Evolutionary conservation across 208 protist species (phyloP).

Genomic region (Leishmania tropica): DNA sequence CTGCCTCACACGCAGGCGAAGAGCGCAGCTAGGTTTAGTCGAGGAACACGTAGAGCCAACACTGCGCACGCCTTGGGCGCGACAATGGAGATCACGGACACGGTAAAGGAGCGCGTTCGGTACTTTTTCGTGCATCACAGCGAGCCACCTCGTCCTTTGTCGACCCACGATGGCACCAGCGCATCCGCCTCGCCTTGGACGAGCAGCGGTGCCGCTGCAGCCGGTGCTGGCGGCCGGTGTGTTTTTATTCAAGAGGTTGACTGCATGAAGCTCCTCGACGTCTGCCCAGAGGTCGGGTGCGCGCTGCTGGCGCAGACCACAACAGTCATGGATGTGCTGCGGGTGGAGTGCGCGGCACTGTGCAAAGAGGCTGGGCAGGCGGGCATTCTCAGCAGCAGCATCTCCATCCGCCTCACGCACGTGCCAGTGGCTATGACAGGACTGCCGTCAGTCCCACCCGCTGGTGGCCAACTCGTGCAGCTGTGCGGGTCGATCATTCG

Average conservation of each 20-base stretch:
- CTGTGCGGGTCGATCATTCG: conserved; percentile 85
- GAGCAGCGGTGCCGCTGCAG: neutral
- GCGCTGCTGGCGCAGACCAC: conserved; percentile 56
- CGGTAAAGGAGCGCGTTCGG: conserved; percentile 30
- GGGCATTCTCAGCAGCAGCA: conserved; percentile 39
- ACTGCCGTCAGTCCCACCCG: conserved; percentile 66
- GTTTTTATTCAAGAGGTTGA: conserved; percentile 79
- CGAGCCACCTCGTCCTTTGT: conserved; percentile 50
- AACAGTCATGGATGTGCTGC: conserved; percentile 45
- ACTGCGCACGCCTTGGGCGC: neutral
- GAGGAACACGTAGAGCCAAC: neutral
- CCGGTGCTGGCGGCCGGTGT: conserved; percentile 23
- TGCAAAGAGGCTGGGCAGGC: conserved; percentile 52
- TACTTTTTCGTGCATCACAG: conserved; percentile 67
- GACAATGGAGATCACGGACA: conserved; percentile 21
- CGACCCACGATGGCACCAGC: conserved; percentile 1
- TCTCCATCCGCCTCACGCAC: conserved; percentile 76
- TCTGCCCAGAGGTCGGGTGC: conserved; percentile 48
- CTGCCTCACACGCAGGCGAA: neutral
- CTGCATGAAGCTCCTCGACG: conserved; percentile 70
- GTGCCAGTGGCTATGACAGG: conserved; percentile 50
- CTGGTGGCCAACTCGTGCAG: conserved; percentile 65
- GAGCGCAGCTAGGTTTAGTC: neutral
- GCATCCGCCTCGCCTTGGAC: neutral
- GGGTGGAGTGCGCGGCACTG: conserved; percentile 49